Evolutionary conservation across 2,329 filamentous ascomycete genomes (phyloP).

Genomic region (Neofusicoccum umdonicola): DNA sequence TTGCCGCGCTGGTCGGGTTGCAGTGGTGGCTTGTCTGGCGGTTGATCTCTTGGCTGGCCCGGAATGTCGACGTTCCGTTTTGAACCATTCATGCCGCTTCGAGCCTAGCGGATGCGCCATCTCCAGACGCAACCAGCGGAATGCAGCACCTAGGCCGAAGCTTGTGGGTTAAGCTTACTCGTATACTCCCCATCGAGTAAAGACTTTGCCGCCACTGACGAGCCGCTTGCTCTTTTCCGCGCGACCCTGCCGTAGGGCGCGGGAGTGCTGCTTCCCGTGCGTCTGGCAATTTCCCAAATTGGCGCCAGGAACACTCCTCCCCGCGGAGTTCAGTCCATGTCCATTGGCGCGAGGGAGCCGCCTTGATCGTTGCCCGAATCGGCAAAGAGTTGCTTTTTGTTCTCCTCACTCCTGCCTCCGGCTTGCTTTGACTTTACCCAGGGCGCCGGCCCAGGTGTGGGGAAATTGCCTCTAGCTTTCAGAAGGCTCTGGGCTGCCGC

Average conservation of each 20-base stretch:
- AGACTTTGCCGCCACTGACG: neutral
- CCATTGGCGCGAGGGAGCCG: neutral
- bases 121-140: neutral
- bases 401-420: neutral
- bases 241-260: neutral
- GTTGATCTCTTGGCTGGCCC: neutral
- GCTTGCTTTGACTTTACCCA: neutral
- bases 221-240: neutral
- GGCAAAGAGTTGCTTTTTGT: neutral
- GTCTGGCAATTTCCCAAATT: neutral
- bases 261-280: constrained; percentile 1
- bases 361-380: no score
- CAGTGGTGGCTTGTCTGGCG: neutral
- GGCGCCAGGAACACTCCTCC: neutral
- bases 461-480: neutral
- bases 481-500: neutral
- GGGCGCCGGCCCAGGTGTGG: neutral
- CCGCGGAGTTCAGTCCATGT: neutral
- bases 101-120: neutral
- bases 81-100: neutral
- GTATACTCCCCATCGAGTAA: neutral
- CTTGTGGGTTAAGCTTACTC: constrained; percentile 9
- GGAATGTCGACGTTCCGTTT: constrained; percentile 3
- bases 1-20: neutral
- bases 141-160: neutral